A percentile compares a stretch with the other conserved stretches of the same genome.
Evolutionary conservation across 306 rosid species (phyloP).

Genomic region (Hippophae gyantsensis): DNA sequence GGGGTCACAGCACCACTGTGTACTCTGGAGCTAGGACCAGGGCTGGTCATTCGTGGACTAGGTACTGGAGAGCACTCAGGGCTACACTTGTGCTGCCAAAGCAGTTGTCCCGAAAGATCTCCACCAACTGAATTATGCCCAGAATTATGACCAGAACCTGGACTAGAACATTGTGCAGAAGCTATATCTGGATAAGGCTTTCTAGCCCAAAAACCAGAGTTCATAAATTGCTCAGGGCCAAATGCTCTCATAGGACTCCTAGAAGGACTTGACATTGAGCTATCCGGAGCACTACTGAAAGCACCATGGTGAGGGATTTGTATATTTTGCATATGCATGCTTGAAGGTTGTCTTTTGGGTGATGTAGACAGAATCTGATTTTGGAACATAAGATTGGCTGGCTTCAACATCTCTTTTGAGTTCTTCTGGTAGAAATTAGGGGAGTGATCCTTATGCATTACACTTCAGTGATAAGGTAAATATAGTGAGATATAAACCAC

Average conservation of each 20-base stretch:
- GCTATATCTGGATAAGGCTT: conserved; percentile 51
- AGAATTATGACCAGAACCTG: conserved; percentile 91
- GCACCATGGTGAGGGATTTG: conserved; percentile 66
- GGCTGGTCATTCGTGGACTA: conserved; percentile 77
- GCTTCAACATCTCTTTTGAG: conserved; percentile 39
- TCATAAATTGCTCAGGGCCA: conserved; percentile 54
- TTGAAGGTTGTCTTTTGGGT: conserved; percentile 57
- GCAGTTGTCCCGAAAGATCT: conserved; percentile 61
- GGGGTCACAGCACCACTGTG: conserved; percentile 97
- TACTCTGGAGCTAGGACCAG: conserved; percentile 59
- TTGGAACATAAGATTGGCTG: conserved; percentile 42
- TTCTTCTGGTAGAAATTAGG: conserved; percentile 36
- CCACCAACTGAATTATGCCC: conserved; percentile 97
- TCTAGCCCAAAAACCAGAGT: conserved; percentile 40
- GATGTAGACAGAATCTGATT: conserved; percentile 53
- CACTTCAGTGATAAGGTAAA: conserved; percentile 32
- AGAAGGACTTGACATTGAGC: conserved; percentile 69
- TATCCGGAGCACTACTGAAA: conserved; percentile 68
- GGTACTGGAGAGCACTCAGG: conserved; percentile 74
- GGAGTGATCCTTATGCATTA: conserved; percentile 51
- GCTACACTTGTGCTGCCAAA: conserved; percentile 56
- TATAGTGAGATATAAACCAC: conserved; percentile 16
- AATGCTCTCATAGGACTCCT: conserved; percentile 57
- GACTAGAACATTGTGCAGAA: conserved; percentile 91
- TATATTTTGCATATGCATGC: conserved; percentile 63